Evolutionary conservation across 768 basidiomycete genomes (phyloP).

Genomic region (Pulveroboletus sp.): DNA sequence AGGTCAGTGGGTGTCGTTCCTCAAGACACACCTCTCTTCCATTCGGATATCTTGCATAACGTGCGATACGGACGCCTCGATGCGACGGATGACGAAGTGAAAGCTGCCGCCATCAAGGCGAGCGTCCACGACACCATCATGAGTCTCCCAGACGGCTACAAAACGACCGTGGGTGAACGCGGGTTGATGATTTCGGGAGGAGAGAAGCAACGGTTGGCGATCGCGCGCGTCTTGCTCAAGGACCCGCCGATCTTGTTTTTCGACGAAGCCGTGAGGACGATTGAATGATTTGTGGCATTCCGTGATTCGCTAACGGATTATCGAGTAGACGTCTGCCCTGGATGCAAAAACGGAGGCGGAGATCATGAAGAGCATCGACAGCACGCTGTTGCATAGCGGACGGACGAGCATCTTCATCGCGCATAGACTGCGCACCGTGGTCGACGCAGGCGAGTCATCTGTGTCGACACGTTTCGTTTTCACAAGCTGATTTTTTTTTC

Average conservation of each 20-base stretch:
- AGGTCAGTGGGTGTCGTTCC: conserved; percentile 87
- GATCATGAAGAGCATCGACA: conserved; percentile 91
- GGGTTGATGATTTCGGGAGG: conserved; percentile 98
- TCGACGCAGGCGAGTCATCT: conserved; percentile 69
- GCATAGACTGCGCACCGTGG: conserved; percentile 83
- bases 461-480: too few relatives aligned
- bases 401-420: conserved; percentile 97
- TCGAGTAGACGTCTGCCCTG: conserved; percentile 80
- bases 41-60: conserved; percentile 93
- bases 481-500: too few relatives aligned
- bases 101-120: conserved; percentile 77
- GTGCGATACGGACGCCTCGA: conserved; percentile 87
- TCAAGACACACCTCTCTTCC: conserved; percentile 97
- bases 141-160: conserved; percentile 80
- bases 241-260: conserved; percentile 97
- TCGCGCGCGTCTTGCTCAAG: conserved; percentile 88
- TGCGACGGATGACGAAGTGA: conserved; percentile 87
- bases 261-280: conserved; percentile 84
- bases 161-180: conserved; percentile 90
- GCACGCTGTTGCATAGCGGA: conserved; percentile 64
- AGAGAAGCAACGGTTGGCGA: conserved; percentile 95
- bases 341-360: conserved; percentile 95
- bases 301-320: not conserved
- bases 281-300: too few relatives aligned
- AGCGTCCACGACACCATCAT: conserved; percentile 80